Evolutionary conservation across 768 basidiomycete genomes (phyloP).

Genomic region (Coprinopsis marcescibilis): DNA sequence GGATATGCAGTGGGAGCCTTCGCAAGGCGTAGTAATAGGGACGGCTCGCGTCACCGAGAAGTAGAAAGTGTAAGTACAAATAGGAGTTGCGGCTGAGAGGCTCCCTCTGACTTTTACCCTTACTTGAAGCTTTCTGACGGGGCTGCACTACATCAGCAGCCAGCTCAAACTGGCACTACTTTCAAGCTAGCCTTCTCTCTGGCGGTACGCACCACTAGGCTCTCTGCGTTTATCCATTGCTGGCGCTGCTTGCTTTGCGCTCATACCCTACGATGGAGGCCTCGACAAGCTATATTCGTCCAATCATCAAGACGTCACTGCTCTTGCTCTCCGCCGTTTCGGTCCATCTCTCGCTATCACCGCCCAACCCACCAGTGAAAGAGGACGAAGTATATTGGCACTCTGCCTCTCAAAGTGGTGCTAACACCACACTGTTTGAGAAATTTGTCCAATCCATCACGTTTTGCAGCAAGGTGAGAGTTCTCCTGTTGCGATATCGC

Average conservation of each 20-base stretch:
- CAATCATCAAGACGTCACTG: constrained; percentile 17
- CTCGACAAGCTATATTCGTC: background rate
- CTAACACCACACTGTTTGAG: constrained; percentile 28
- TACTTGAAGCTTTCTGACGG: too few species aligned
- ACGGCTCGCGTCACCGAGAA: constrained; percentile 1
- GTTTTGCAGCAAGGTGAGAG: constrained; percentile 30
- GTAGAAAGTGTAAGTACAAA: too few species aligned
- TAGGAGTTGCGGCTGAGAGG: background rate
- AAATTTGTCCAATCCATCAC: constrained; percentile 31
- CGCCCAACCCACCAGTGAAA: constrained; percentile 34
- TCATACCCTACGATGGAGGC: background rate
- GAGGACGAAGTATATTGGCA: constrained; percentile 24
- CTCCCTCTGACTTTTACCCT: too few species aligned
- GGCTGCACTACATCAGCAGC: too few species aligned
- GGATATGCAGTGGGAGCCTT: constrained; percentile 8
- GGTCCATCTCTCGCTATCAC: constrained; percentile 32
- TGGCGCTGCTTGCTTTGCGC: background rate
- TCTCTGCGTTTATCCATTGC: background rate
- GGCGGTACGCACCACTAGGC: too few species aligned
- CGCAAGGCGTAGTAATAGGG: constrained; percentile 1
- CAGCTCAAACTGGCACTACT: too few species aligned
- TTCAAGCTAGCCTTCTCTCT: too few species aligned
- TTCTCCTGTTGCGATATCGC: background rate
- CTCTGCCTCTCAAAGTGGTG: constrained; percentile 1
- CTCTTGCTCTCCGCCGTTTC: constrained; percentile 26